These are phyloP conservation scores for Sarocladium strictum DNA, from an alignment of 2,329 filamentous ascomycete genomes.

Conservation along the genomic window DNA sequence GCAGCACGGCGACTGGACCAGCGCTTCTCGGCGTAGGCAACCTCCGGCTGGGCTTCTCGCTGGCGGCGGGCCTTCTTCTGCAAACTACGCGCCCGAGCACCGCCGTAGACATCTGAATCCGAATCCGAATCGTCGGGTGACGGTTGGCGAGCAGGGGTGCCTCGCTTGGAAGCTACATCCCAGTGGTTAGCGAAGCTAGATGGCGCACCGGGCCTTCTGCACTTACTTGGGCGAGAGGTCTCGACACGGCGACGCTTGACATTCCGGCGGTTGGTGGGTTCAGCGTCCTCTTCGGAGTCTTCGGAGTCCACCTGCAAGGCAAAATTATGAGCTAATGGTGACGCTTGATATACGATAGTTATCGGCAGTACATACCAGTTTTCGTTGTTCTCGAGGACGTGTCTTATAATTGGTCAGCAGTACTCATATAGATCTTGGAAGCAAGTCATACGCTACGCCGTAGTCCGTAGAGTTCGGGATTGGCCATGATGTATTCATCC, in stretches of 20 bases:
- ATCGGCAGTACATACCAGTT: constrained; percentile 41
- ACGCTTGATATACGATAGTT: not conserved
- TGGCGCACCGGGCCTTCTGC: not conserved
- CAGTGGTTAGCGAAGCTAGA: not conserved
- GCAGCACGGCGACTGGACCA: constrained; percentile 86
- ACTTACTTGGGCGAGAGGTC: constrained; percentile 57
- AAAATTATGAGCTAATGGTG: not conserved
- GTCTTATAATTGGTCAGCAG: constrained; percentile 34
- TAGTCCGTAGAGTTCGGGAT: constrained; percentile 91
- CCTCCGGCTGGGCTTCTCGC: constrained; percentile 59
- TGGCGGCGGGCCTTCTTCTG: constrained; percentile 75
- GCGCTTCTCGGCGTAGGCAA: constrained; percentile 72
- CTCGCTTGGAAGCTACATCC: constrained; percentile 51
- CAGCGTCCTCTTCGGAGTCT: constrained; percentile 68
- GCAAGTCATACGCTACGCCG: constrained; percentile 65
- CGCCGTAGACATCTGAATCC: constrained; percentile 69
- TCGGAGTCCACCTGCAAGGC: constrained; percentile 41
- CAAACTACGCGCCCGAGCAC: constrained; percentile 60
- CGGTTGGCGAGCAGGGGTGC: constrained; percentile 48
- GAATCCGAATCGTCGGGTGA: constrained; percentile 59
- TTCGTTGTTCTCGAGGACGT: constrained; percentile 51
- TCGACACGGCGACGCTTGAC: constrained; percentile 65
- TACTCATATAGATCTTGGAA: not conserved
- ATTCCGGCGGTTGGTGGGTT: constrained; percentile 49
- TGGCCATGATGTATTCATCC: constrained; percentile 79